phyloP scores from a whole-genome alignment of 805 yeast species.

The Starmerella powellii region DNA sequence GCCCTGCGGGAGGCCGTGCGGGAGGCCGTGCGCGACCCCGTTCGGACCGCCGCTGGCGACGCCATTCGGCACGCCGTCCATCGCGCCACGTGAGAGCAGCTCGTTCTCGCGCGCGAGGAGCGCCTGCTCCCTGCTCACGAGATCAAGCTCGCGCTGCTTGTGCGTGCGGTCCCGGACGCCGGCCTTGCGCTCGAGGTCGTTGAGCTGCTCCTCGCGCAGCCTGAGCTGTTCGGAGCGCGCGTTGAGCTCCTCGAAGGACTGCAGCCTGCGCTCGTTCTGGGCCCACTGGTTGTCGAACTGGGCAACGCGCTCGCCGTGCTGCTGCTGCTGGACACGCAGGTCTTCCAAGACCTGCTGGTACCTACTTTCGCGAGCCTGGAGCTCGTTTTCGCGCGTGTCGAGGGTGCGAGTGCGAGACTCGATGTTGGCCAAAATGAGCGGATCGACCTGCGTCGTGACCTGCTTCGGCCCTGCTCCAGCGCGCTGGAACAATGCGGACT shows the following conservation, averaged over 20 bases:
- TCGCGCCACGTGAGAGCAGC: neutral
- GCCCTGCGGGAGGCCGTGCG: neutral
- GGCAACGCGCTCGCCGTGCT: conserved; percentile 6
- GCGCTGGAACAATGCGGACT: conserved; percentile 10
- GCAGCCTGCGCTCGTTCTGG: conserved; percentile 18
- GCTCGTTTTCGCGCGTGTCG: conserved; percentile 4
- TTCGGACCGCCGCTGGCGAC: neutral
- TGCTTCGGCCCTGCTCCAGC: neutral
- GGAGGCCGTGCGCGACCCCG: neutral
- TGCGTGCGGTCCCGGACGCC: conserved; percentile 14
- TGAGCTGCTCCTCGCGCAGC: conserved; percentile 10
- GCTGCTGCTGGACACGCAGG: conserved; percentile 12
- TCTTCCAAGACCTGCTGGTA: conserved; percentile 5
- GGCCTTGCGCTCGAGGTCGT: conserved; percentile 11
- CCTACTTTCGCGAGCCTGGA: conserved; percentile 13
- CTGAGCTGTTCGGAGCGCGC: conserved; percentile 8
- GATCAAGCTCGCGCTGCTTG: conserved; percentile 18
- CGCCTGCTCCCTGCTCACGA: conserved; percentile 19
- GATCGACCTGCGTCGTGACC: conserved; percentile 2
- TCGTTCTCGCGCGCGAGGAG: conserved; percentile 9
- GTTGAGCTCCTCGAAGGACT: conserved; percentile 7
- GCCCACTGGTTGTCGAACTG: conserved; percentile 13
- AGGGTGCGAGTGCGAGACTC: conserved; percentile 4
- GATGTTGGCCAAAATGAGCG: conserved; percentile 7
- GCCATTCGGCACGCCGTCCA: neutral